Conservation (phyloP, 257 asterid genomes). For the Eustoma russellianum region DNA sequence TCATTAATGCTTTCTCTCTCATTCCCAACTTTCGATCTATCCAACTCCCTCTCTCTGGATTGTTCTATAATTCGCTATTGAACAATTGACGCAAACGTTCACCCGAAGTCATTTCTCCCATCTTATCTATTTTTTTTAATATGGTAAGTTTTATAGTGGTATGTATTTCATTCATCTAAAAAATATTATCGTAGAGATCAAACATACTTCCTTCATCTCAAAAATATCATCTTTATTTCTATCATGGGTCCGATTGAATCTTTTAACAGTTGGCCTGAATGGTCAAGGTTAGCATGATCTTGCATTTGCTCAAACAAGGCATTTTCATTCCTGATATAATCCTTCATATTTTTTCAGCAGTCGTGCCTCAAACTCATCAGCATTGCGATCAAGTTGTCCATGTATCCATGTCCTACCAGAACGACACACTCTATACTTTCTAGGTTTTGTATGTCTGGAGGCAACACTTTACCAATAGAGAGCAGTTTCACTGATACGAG, state of each 20-base stretch:
- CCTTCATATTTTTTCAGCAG: constrained; percentile 36
- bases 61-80: too few species aligned
- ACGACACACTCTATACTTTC: constrained; percentile 31
- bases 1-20: too few species aligned
- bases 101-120: too few species aligned
- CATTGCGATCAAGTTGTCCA: constrained; percentile 34
- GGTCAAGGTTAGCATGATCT: constrained; percentile 5
- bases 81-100: too few species aligned
- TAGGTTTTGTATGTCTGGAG: constrained; percentile 46
- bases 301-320: constrained; percentile 25
- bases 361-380: constrained; percentile 37
- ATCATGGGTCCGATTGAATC: not conserved
- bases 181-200: too few species aligned
- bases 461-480: constrained; percentile 44
- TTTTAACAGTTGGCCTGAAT: constrained; percentile 15
- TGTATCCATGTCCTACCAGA: constrained; percentile 72
- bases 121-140: too few species aligned
- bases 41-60: too few species aligned
- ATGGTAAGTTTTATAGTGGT: too few species aligned
- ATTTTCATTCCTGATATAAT: constrained; percentile 40
- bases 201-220: too few species aligned
- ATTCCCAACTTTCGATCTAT: too few species aligned
- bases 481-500: constrained; percentile 59
- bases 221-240: too few species aligned
- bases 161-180: too few species aligned